Base-by-base conservation (phyloP, 768 basidiomycete species). In the Agaricus subrufescens region DNA sequence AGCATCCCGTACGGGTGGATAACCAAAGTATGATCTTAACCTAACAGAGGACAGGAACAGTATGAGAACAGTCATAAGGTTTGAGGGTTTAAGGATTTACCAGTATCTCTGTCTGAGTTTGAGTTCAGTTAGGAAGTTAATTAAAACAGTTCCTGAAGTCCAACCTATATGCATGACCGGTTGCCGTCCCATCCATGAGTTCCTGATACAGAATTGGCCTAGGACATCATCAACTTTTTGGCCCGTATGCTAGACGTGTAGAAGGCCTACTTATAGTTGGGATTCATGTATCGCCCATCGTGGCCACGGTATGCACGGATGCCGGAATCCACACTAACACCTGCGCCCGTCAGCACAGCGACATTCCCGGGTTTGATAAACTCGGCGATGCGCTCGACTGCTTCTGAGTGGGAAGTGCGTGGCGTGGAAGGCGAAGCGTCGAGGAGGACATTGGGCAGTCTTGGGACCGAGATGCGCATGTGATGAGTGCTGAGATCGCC, bases 321-420 rank as follows among this genome's bases (percentile, higher is more conserved):
- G 45, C 96, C 96, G 27, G 89, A 92, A 69, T 98, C 96, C 29
- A 98, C 94, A 67, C 89, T 91, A 61, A 97, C 91, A 6, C 96
- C 96, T 0, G 96, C 96, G 2, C 94, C 94, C 0, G 93, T 94
- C 53, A 98, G 67, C 14, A 94, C 73, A 0, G 86, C 73, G 47
- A 83, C 83, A 68, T 83, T 86, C n/a, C 92, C 91, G 3, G 76
- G 71, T 0, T 76, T 71, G 19, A 96, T 69, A 63, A 95, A 95
- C 2, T 75, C 67, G 4, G 83, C 73, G 53, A 91, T 78, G 51
- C 81, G 80, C 30, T 85, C 75, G 46, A 83, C 69, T 10, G 88
- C 88, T 57, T 78, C 81, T 34, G 73, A 66, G 0, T 75, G 64
- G 9, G 81, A 72, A 42, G 82, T 67, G 15, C 67, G 62, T 26